Percentiles rank a stretch among this genome's conserved stretches.
phyloP scores from a whole-genome alignment of 345 rosid species.

The Geranium rotundifolium region DNA sequence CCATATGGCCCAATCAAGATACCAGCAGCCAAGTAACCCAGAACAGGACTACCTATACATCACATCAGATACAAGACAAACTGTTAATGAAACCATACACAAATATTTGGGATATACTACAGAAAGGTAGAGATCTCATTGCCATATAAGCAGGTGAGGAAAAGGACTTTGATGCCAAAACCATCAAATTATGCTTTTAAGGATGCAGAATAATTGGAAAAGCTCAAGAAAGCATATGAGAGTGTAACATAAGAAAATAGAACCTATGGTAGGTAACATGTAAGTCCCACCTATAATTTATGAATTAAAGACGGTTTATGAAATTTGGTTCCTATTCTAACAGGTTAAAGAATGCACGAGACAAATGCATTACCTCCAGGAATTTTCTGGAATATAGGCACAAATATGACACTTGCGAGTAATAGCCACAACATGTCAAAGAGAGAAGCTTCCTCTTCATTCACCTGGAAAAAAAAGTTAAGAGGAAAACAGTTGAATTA shows the following conservation, averaged over 20 bases:
- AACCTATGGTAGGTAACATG: neutral
- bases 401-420: constrained; percentile 96
- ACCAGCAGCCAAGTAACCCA: constrained; percentile 99
- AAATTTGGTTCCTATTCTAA: neutral
- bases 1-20: constrained; percentile 97
- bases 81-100: constrained; percentile 9
- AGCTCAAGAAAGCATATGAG: constrained; percentile 7
- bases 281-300: neutral
- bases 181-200: neutral
- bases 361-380: constrained; percentile 65
- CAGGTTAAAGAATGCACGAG: neutral
- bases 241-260: constrained; percentile 4
- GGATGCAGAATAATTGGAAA: neutral
- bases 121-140: neutral
- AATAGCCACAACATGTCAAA: constrained; percentile 80
- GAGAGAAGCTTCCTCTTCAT: constrained; percentile 96
- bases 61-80: no score
- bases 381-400: constrained; percentile 91
- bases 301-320: neutral
- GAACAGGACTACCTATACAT: constrained; percentile 90
- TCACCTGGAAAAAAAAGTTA: constrained; percentile 40
- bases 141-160: neutral
- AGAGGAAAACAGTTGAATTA: neutral
- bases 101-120: neutral
- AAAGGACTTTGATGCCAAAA: neutral